Percentiles rank a stretch among this genome's conserved stretches.
Conservation (phyloP, 345 rosid genomes). For the Microthlaspi erraticum region DNA sequence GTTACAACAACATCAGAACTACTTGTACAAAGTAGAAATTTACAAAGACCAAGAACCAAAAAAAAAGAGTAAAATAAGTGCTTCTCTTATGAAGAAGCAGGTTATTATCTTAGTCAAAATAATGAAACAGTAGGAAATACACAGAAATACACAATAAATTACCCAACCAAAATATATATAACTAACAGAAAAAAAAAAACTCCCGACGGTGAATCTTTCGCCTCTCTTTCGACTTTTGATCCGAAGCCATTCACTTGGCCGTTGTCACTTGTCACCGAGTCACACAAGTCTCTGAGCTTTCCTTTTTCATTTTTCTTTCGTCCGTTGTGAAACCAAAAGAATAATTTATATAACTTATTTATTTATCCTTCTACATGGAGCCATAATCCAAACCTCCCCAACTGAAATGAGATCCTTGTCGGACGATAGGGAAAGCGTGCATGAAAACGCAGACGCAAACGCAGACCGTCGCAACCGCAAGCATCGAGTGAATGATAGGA, state of each 20-base stretch:
- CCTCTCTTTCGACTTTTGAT: neutral
- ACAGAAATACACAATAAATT: constrained; percentile 32
- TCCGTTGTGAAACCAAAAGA: constrained; percentile 29
- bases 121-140: constrained; percentile 20
- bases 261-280: constrained; percentile 28
- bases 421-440: constrained; percentile 68
- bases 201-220: constrained; percentile 7
- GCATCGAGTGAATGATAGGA: constrained; percentile 81
- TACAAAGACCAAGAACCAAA: constrained; percentile 19
- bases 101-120: constrained; percentile 28
- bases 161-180: constrained; percentile 33
- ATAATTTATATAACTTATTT: constrained; percentile 32
- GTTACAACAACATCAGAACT: constrained; percentile 11
- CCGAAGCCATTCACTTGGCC: constrained; percentile 23
- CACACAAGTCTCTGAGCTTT: constrained; percentile 31
- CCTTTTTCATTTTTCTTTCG: neutral
- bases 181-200: constrained; percentile 7
- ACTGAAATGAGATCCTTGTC: constrained; percentile 67
- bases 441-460: constrained; percentile 88
- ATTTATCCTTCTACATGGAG: constrained; percentile 50
- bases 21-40: constrained; percentile 40
- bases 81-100: constrained; percentile 23
- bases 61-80: constrained; percentile 7
- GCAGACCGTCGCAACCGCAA: constrained; percentile 86
- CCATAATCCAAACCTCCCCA: constrained; percentile 85